Evolutionary conservation across 441 rosid genomes (phyloP), one percentile per base, ranked within the genome.

Genomic region (Bocquillonia castaneifolia): DNA sequence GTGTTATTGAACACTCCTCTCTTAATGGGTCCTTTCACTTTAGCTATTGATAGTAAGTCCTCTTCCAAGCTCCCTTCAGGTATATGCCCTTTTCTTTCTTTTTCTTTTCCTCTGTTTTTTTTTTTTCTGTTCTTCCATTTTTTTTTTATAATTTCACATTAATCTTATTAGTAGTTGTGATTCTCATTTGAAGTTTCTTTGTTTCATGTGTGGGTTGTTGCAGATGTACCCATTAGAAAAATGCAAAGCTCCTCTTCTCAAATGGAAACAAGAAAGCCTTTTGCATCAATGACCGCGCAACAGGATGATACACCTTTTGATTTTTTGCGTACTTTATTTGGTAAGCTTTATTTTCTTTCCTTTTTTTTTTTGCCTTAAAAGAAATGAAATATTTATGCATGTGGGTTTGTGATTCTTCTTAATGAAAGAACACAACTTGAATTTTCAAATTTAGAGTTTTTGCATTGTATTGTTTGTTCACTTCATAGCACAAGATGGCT

Each of bases 291-390:
- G 65, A 80, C 53, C 74, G 59, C 67, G 34, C 79, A 71, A 77
- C 79, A 71, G 76, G 85, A 89, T 64, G 87, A 88, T 28, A 89
- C 82, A 8, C 97, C 96, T 14, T 86, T 93, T 39, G 91, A 91
- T 82, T 93, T 93, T 76, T 72, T 89, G 45, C 94, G 92, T 31
- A 74, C 75, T 79, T 62, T 93, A 66, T 83, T 88, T 50, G 98
- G 98, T 91, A 82, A 58, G 79, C 26, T 53, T 32, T 32, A 3
- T 5, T 34, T 39, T 28, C 48, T 44, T 50, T 20, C 26, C 10
- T 52, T 31, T 25, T 5, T 1, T 42, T 36, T 40, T 50, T 7
- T 31, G 18, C 57, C 57, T 44, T 51, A 8, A 14, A 47, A 45
- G 1, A 14, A 31, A 40, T 39, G 48, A 62, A 45, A 39, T 47